phyloP scores from a whole-genome alignment of 106 monocot genomes.

The Dactylorhiza incarnata region DNA sequence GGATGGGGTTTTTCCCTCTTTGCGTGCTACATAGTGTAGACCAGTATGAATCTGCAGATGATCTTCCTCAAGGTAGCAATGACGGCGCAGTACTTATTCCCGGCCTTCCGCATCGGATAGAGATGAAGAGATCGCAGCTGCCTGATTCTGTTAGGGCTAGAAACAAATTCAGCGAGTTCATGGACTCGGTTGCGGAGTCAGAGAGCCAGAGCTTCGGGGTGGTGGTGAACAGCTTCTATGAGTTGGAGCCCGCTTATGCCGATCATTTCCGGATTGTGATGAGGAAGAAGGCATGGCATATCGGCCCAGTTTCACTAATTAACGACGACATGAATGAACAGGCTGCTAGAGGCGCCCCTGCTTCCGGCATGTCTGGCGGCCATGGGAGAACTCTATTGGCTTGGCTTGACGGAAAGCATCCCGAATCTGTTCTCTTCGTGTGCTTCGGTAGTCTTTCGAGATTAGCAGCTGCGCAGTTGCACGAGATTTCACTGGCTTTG shows the following conservation, averaged over 20 bases:
- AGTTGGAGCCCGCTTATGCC: slow-evolving; percentile 13
- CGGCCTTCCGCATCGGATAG: slow-evolving; percentile 12
- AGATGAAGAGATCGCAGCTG: slow-evolving; percentile 8
- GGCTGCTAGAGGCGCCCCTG: neutral
- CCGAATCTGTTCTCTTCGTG: slow-evolving; percentile 5
- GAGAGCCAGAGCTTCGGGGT: slow-evolving; percentile 1
- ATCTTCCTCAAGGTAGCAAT: no score
- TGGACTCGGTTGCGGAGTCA: neutral
- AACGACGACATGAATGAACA: neutral
- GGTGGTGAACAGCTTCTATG: slow-evolving; percentile 15
- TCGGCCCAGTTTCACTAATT: slow-evolving; percentile 7
- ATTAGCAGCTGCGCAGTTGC: neutral
- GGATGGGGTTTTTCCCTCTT: slow-evolving; percentile 16
- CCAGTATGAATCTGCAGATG: neutral
- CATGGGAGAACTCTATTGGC: neutral
- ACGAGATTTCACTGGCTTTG: slow-evolving; percentile 2
- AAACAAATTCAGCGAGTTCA: neutral
- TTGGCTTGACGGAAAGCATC: slow-evolving; percentile 10
- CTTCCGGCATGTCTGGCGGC: no score
- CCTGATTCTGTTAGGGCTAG: neutral
- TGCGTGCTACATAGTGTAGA: neutral
- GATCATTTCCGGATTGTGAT: neutral
- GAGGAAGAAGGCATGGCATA: slow-evolving; percentile 5
- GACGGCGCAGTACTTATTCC: neutral
- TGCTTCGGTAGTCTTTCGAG: slow-evolving; percentile 12